Evolutionary conservation across 768 basidiomycete genomes (phyloP), one percentile per base, ranked within the genome.

Genomic region (Amanita thiersii): DNA sequence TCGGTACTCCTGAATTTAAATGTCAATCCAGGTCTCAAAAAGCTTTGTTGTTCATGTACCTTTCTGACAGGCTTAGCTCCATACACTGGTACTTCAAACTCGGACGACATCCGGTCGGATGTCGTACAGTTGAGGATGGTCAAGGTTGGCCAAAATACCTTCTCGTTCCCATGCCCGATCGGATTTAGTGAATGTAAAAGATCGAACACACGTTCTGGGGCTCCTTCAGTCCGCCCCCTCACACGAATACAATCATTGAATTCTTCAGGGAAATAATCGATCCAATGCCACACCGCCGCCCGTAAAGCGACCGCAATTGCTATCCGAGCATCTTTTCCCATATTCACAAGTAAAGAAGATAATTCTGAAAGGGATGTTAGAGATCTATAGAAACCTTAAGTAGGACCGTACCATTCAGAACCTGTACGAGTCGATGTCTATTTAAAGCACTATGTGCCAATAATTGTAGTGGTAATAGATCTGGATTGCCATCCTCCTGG

Each of bases 271-370:
- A 81, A 86, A 17, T 75, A 65, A 21, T 84, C 79, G 23, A 93
- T 79, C 89, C 89, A 94, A 48, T 84, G 89, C 90, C 91, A 93
- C 19, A 94, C 66, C 1, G 86, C 87, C 20, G 73, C 69, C 15
- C 88, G 77, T 25, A 94, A 69, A 19, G 83, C 76, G 19, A 74
- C 65, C 0, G 88, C 78, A 36, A 92, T 71, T 1, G 83, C 79
- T 10, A 73, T 59, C 44, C 89, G 87, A 0, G 81, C 75, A 29
- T 86, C 79, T 24, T 68, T 71, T 48, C 76, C 78, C 79, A 94
- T 83, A 54, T 83, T 86, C 17, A 93, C 76, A 20, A 94, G 74
- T 3, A 88, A 67, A 1, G 85, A 86, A 0, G 86, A 85, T 1
- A 92, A 55, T 55, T 93, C 91, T 85, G 40, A 38, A 10, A 33